Conservation (phyloP, 1,284 basidiomycete genomes). For the Trametes pubescens region DNA sequence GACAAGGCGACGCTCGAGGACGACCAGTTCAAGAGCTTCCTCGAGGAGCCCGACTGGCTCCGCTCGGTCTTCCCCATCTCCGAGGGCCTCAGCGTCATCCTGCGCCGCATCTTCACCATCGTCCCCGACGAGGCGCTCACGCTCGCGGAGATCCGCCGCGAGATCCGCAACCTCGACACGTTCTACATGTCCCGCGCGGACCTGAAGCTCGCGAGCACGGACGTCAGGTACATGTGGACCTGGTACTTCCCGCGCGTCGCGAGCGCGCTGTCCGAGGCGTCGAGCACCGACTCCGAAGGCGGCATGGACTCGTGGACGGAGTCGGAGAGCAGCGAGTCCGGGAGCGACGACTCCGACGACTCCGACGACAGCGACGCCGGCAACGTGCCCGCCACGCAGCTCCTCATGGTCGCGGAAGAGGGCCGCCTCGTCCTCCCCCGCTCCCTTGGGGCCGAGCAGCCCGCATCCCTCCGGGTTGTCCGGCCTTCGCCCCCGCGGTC, state of each 20-base stretch:
- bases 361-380: neutral
- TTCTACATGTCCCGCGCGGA: constrained; percentile 42
- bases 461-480: neutral
- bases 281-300: constrained; percentile 19
- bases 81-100: constrained; percentile 58
- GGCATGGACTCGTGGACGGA: constrained; percentile 18
- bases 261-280: neutral
- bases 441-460: constrained; percentile 1
- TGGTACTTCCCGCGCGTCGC: constrained; percentile 15
- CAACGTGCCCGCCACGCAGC: neutral
- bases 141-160: constrained; percentile 63
- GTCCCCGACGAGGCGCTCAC: constrained; percentile 60
- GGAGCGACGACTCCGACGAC: constrained; percentile 10
- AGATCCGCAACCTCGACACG: constrained; percentile 35
- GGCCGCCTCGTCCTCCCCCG: constrained; percentile 6
- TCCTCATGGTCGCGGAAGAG: constrained; percentile 3
- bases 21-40: constrained; percentile 61
- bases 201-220: constrained; percentile 13
- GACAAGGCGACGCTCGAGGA: constrained; percentile 76
- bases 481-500: neutral
- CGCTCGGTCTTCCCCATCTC: constrained; percentile 79
- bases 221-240: constrained; percentile 21
- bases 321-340: constrained; percentile 21
- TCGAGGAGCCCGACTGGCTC: constrained; percentile 66
- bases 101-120: constrained; percentile 65